These are phyloP conservation scores for Clavulina sp. DNA, from an alignment of 768 basidiomycete genomes.

Conservation along the genomic window DNA sequence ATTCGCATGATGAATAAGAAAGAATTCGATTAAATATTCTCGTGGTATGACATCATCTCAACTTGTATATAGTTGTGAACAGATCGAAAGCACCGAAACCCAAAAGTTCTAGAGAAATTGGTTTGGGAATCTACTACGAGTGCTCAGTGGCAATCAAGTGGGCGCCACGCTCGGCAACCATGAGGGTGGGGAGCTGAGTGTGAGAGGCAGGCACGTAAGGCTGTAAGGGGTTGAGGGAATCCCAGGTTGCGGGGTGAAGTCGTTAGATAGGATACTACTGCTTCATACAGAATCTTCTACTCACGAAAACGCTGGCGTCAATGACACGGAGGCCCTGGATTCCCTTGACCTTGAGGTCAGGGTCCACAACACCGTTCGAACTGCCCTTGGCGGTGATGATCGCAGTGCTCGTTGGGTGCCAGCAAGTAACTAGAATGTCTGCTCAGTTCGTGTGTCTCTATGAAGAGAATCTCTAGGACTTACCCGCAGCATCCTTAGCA, in stretches of 20 bases:
- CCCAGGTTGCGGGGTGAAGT: background rate
- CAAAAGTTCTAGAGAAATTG: too few relatives aligned
- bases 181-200: background rate
- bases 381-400: conserved; percentile 2
- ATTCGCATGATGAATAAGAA: too few relatives aligned
- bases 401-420: background rate
- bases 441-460: background rate
- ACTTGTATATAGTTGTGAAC: too few relatives aligned
- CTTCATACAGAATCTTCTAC: background rate
- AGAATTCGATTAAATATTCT: too few relatives aligned
- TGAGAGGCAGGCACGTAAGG: background rate
- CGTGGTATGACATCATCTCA: too few relatives aligned
- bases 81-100: too few relatives aligned
- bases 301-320: conserved; percentile 25
- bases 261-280: background rate
- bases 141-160: background rate
- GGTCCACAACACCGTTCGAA: conserved; percentile 26
- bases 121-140: too few relatives aligned
- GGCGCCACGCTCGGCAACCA: background rate
- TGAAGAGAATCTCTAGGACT: background rate
- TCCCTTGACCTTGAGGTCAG: conserved; percentile 28
- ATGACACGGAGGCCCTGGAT: conserved; percentile 26
- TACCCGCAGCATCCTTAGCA: background rate
- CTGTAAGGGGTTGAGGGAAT: background rate
- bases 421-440: background rate